Conservation (phyloP, 257 asterid genomes). For the Mentha longifolia region DNA sequence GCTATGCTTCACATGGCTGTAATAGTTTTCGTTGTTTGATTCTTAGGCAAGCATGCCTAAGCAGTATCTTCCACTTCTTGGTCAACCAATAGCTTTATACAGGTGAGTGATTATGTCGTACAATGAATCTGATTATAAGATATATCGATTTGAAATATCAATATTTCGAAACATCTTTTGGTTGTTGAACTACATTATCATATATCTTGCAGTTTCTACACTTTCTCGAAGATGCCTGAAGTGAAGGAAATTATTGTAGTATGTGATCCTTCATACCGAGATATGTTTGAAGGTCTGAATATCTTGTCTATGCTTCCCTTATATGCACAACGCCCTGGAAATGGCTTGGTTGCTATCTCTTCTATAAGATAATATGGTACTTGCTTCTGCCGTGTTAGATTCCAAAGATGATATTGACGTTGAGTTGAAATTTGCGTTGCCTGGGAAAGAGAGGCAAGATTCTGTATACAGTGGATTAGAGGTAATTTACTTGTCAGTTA, state of each 20-base stretch:
- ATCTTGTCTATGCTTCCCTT: slow-evolving; percentile 24
- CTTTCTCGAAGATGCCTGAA: slow-evolving; percentile 84
- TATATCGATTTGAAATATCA: background rate
- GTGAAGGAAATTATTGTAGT: slow-evolving; percentile 97
- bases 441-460: slow-evolving; percentile 99
- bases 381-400: slow-evolving; percentile 44
- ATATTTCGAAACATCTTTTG: slow-evolving; percentile 28
- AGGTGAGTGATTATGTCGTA: slow-evolving; percentile 54
- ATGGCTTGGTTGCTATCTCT: slow-evolving; percentile 6
- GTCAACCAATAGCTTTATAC: slow-evolving; percentile 93
- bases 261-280: slow-evolving; percentile 96
- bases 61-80: slow-evolving; percentile 98
- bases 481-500: slow-evolving; percentile 45
- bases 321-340: background rate
- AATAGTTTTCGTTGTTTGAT: slow-evolving; percentile 48
- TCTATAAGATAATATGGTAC: slow-evolving; percentile 18
- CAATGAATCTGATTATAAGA: background rate
- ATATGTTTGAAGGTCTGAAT: slow-evolving; percentile 87
- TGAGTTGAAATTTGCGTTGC: slow-evolving; percentile 86
- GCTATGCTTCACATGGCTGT: slow-evolving; percentile 25
- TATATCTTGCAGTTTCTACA: slow-evolving; percentile 76
- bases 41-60: slow-evolving; percentile 96
- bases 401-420: slow-evolving; percentile 60
- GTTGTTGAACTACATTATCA: slow-evolving; percentile 32
- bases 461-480: slow-evolving; percentile 92